Conservation (phyloP, 208 protist genomes). For the Phytomonas sp. region DNA sequence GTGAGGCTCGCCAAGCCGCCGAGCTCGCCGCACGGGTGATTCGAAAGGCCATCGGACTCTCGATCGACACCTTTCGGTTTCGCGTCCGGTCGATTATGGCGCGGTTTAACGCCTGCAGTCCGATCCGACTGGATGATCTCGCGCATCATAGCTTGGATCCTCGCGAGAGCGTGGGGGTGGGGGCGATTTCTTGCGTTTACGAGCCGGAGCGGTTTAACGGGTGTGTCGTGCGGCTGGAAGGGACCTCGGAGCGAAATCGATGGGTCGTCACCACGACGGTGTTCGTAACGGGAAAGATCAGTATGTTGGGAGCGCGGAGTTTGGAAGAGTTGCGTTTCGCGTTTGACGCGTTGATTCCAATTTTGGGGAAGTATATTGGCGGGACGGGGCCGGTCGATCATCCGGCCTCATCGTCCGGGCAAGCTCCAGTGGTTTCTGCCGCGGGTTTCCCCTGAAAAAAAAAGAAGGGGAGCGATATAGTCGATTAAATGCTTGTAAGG, state of each 20-base stretch:
- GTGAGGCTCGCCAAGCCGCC: slow-evolving; percentile 69
- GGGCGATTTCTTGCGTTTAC: slow-evolving; percentile 55
- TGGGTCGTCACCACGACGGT: slow-evolving; percentile 72
- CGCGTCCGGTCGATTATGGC: slow-evolving; percentile 76
- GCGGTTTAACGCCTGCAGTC: slow-evolving; percentile 78
- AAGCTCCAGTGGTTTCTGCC: background rate
- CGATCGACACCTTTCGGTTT: slow-evolving; percentile 61
- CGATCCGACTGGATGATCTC: slow-evolving; percentile 65
- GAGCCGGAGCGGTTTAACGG: slow-evolving; percentile 82
- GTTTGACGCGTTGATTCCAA: slow-evolving; percentile 75
- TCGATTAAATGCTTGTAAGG: no score
- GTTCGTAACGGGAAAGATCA: slow-evolving; percentile 83
- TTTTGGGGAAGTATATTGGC: slow-evolving; percentile 55
- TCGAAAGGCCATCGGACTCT: slow-evolving; percentile 63
- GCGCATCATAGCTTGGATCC: slow-evolving; percentile 33
- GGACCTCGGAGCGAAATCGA: slow-evolving; percentile 41
- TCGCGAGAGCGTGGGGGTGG: slow-evolving; percentile 24
- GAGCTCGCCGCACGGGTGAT: slow-evolving; percentile 83
- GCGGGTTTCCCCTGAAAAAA: background rate
- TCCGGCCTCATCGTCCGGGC: background rate
- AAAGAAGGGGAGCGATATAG: background rate
- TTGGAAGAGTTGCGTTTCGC: slow-evolving; percentile 72
- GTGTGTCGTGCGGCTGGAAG: slow-evolving; percentile 58
- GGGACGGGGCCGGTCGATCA: background rate
- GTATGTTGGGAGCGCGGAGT: slow-evolving; percentile 69